These are phyloP conservation scores for Carex sylvatica DNA, from an alignment of 202 grass and related monocot species.

Conservation along the genomic window DNA sequence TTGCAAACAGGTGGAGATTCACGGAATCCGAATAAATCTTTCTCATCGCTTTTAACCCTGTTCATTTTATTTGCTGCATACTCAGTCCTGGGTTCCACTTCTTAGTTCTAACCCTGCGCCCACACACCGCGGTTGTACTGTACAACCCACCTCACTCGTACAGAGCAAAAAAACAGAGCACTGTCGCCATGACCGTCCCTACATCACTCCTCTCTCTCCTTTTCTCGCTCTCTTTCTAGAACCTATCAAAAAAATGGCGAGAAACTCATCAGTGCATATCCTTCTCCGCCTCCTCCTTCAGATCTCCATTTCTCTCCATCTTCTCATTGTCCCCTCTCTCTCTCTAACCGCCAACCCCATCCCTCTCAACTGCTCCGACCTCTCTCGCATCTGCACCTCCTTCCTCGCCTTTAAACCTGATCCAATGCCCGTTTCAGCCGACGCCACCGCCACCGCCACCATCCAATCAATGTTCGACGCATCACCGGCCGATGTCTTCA, in stretches of 20 bases:
- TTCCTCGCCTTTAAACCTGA: conserved; percentile 70
- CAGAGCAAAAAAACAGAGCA: background rate
- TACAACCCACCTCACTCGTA: background rate
- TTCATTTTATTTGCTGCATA: background rate
- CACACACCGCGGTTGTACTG: background rate
- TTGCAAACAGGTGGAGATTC: background rate
- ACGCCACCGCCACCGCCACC: conserved; percentile 35
- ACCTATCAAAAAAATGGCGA: background rate
- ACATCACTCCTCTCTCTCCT: background rate
- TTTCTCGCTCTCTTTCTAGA: background rate
- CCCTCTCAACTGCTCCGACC: conserved; percentile 78
- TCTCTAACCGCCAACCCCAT: conserved; percentile 31
- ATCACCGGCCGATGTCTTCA: conserved; percentile 57
- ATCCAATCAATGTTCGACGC: conserved; percentile 92
- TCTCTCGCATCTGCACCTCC: conserved; percentile 80
- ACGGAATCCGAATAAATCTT: background rate
- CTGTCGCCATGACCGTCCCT: conserved; percentile 6
- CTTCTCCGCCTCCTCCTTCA: conserved; percentile 7
- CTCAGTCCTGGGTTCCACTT: background rate
- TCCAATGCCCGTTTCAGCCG: background rate
- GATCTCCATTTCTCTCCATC: background rate
- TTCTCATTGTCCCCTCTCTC: background rate
- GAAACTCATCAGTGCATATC: background rate
- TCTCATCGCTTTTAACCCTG: background rate
- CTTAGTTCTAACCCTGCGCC: background rate